Evolutionary conservation across 2,329 filamentous ascomycete species (phyloP), one percentile per base, ranked within the genome.

Genomic region (Xylariaceae sp.): DNA sequence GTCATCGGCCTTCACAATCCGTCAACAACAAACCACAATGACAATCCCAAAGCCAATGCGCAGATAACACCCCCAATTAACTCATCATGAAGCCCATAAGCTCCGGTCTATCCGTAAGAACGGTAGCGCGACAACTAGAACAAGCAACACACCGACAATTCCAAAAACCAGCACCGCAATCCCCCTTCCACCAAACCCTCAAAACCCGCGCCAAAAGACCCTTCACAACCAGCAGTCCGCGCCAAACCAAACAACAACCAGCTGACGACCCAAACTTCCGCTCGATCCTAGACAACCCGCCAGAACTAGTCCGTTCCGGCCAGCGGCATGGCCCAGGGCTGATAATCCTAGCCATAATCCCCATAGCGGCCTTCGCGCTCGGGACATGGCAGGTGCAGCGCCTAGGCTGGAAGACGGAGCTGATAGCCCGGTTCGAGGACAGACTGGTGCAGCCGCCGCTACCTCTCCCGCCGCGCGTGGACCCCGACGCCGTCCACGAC

Each of bases 371-470:
- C 10, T 96, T 99, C 71, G 76, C 79, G 51, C 84, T 99, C 15
- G 94, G 94, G 29, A 89, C 89, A 59, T 99, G 94, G 94, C 94
- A 99, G 70, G 88, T 99, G 50, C 84, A 95, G 70, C 87, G 94
- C 10, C 81, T 99, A 1, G 84, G 86, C 54, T 96, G 92, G 92
- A 99, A 99, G 71, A 91, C 90, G 3, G 88, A 95, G 43, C 79
- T 99, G 12, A 85, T 99, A 57, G 90, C 92, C 55, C 89, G 87
- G 63, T 90, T 89, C 71, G 94, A 97, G 74, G 92, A 99, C 76
- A 88, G 92, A 5, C 80, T 99, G 34, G 81, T 96, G 39, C 88
- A 88, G 53, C 81, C 87, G 16, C 94, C 94, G 0, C 77, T 99
- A 0, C 92, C 92, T 0, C 76, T 99, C 0, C 94, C 94, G 3